These are phyloP conservation scores for Saprolegnia parasitica DNA, from an alignment of 352 stramenopile species.

Conservation along the genomic window DNA sequence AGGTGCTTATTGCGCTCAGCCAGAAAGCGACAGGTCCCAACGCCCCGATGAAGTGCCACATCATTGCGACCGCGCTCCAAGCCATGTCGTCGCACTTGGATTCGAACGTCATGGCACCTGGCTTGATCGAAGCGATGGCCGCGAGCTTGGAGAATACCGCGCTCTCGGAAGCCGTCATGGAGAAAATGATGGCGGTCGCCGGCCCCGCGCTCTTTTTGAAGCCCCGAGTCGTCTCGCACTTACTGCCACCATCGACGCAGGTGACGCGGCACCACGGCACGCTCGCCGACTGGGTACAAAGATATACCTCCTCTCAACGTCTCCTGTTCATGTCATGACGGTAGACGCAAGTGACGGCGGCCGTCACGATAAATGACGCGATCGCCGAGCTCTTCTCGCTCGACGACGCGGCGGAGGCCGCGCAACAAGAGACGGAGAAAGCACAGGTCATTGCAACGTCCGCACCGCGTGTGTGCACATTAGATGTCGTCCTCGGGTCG, in stretches of 20 bases:
- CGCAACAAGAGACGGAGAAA: slow-evolving; percentile 17
- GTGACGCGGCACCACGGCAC: slow-evolving; percentile 22
- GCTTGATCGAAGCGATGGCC: slow-evolving; percentile 54
- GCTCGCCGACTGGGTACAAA: slow-evolving; percentile 27
- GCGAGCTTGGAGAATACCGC: slow-evolving; percentile 36
- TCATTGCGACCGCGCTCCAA: slow-evolving; percentile 60
- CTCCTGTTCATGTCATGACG: background rate
- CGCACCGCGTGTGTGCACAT: slow-evolving; percentile 13
- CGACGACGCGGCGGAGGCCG: slow-evolving; percentile 15
- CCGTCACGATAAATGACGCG: slow-evolving; percentile 1
- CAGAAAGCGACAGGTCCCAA: slow-evolving; percentile 44
- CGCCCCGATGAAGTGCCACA: slow-evolving; percentile 38
- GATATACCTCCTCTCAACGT: background rate
- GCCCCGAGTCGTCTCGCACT: background rate
- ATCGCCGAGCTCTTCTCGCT: slow-evolving; percentile 11
- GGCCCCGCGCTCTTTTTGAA: slow-evolving; percentile 17
- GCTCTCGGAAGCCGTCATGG: background rate
- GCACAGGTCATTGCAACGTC: slow-evolving; percentile 24
- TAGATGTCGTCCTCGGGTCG: slow-evolving; percentile 12
- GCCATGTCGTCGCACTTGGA: slow-evolving; percentile 50
- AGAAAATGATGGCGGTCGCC: slow-evolving; percentile 7
- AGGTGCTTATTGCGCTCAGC: slow-evolving; percentile 50
- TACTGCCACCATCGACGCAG: background rate
- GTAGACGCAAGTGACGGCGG: slow-evolving; percentile 22
- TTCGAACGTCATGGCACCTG: slow-evolving; percentile 61